phyloP scores from a whole-genome alignment of 2,329 filamentous ascomycete species.

The Calonectria pseudoreteaudii region DNA sequence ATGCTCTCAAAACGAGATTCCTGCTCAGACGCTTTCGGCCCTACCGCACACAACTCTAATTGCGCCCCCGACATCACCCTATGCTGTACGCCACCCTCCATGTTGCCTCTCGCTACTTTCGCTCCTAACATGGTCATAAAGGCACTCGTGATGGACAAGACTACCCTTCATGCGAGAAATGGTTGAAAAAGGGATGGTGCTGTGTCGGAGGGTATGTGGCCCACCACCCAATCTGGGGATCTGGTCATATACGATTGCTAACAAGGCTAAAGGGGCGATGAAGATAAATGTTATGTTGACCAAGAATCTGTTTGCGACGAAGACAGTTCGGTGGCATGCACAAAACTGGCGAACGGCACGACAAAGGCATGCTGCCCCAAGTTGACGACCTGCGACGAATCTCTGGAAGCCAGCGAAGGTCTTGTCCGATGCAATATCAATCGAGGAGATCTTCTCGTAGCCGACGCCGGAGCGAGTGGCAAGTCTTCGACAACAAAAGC shows the following conservation, averaged over 20 bases:
- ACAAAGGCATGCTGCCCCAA: conserved; percentile 27
- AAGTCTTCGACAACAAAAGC: conserved; percentile 4
- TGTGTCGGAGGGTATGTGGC: conserved; percentile 29
- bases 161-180: conserved; percentile 30
- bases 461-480: conserved; percentile 3
- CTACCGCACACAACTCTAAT: conserved; percentile 25
- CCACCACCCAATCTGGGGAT: not conserved
- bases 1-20: conserved; percentile 31
- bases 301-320: conserved; percentile 29
- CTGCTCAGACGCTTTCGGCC: conserved; percentile 31
- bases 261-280: conserved; percentile 17
- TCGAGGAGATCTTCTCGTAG: conserved; percentile 24
- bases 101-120: too few species aligned
- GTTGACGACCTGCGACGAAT: conserved; percentile 31
- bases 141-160: conserved; percentile 19
- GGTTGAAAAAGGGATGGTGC: conserved; percentile 32
- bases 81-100: conserved; percentile 24
- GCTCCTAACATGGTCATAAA: conserved; percentile 2
- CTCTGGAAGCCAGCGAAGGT: conserved; percentile 7
- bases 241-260: not conserved
- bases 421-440: conserved; percentile 33
- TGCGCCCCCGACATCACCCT: conserved; percentile 29
- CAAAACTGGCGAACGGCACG: conserved; percentile 19
- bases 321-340: conserved; percentile 24
- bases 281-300: conserved; percentile 30